Base-by-base conservation (phyloP, 2,329 filamentous ascomycete species). In the Aureobasidium sp. region DNA sequence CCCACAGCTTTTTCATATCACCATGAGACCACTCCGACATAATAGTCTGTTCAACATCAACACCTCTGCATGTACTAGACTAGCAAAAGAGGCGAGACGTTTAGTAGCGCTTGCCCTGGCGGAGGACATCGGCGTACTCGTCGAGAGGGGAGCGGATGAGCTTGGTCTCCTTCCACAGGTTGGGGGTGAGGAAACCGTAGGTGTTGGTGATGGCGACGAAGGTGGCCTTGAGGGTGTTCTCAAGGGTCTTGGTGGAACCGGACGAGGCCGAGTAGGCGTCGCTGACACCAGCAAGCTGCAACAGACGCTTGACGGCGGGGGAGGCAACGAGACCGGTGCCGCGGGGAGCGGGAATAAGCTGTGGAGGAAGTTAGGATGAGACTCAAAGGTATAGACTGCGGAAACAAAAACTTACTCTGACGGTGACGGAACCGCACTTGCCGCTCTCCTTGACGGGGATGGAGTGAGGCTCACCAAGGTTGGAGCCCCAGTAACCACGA, bases 211-310 rank as follows among this genome's bases (percentile, higher is more conserved):
- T 94, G 76, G 94, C 94, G 69, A 90, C 86, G 82, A 99, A 99
- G 72, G 91, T 97, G 69, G 94, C 94, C 88, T 99, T 99, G 79
- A 99, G 90, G 73, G 94, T 99, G 86, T 99, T 99, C 87, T 99
- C 94, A 77, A 99, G 91, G 74, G 94, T 99, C 90, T 99, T 99
- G 83, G 94, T 99, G 69, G 91, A 97, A 72, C 94, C 94, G 77
- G 94, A 90, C 65, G 94, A 99, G 67, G 91, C 92, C 71, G 93
- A 97, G 89, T 99, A 99, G 79, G 91, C 88, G 76, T 99, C 94
- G 78, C 93, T 86, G 75, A 99, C 93, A 93, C 94, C 94, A 74
- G 94, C 94, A 75, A 99, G 90, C 86, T 99, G 94, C 76, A 99
- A 88, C 76, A 99, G 91, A 87, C 94, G 93, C 90, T 99, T 99